A percentile compares a stretch with the other conserved stretches of the same genome.
Evolutionary conservation across 2,329 filamentous ascomycete species (phyloP).

Genomic region (Apiospora malaysiana): DNA sequence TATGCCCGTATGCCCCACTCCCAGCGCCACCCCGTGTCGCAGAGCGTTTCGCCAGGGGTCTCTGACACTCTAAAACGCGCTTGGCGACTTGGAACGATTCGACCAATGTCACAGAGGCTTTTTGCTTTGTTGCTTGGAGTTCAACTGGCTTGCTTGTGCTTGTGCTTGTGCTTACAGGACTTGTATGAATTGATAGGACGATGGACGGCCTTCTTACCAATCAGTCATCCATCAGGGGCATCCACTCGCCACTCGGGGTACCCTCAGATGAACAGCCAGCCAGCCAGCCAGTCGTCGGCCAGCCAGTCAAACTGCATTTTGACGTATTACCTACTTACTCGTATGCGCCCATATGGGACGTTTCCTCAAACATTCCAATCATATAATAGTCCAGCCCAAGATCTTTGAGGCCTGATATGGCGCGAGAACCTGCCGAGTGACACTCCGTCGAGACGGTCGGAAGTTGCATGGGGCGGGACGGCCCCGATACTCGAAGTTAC

Average conservation of each 20-base stretch:
- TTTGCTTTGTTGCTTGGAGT: too few species aligned
- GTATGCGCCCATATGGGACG: not conserved
- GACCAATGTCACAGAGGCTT: slow-evolving; percentile 5
- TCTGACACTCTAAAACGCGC: slow-evolving; percentile 24
- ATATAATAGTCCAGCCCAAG: not conserved
- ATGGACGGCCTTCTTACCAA: not conserved
- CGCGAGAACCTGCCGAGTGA: not conserved
- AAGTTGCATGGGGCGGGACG: not conserved
- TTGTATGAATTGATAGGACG: too few species aligned
- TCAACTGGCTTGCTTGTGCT: not conserved
- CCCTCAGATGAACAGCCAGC: not conserved
- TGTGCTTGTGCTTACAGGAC: too few species aligned
- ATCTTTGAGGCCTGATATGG: not conserved
- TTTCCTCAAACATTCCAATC: not conserved
- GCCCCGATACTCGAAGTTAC: not conserved
- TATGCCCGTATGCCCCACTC: not conserved
- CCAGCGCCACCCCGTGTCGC: slow-evolving; percentile 22
- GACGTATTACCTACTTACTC: not conserved
- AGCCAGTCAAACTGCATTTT: not conserved
- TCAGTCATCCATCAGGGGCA: not conserved
- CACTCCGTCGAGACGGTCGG: not conserved
- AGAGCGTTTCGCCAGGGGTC: slow-evolving; percentile 27
- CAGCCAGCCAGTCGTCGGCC: not conserved
- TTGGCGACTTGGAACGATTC: slow-evolving; percentile 23
- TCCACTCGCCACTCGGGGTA: not conserved